These are phyloP conservation scores for Blastobotrys raffinosifermentans DNA, from an alignment of 1,139 yeast species.

Conservation along the genomic window DNA sequence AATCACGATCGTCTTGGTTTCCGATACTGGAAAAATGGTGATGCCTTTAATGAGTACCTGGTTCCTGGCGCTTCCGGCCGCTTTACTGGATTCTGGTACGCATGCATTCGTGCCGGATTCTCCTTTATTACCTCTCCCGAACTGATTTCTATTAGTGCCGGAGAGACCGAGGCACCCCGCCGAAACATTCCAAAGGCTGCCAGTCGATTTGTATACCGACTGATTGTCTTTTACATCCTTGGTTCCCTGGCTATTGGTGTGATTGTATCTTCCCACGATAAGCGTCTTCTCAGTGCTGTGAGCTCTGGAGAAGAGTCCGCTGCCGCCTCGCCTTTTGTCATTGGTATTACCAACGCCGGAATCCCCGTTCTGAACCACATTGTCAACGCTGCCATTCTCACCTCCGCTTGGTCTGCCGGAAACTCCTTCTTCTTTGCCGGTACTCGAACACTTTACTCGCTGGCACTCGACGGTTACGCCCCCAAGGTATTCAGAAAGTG, in stretches of 20 bases:
- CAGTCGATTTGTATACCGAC: conserved; percentile 36
- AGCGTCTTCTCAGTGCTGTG: conserved; percentile 37
- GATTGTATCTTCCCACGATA: conserved; percentile 42
- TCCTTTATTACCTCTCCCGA: conserved; percentile 55
- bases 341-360: conserved; percentile 52
- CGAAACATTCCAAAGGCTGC: conserved; percentile 35
- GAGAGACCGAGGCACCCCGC: conserved; percentile 44
- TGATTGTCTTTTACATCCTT: conserved; percentile 35
- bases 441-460: conserved; percentile 49
- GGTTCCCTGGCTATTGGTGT: conserved; percentile 45
- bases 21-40: conserved; percentile 10
- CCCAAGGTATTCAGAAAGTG: conserved; percentile 44
- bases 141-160: conserved; percentile 45
- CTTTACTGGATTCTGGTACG: conserved; percentile 56
- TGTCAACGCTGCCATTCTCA: conserved; percentile 47
- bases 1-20: conserved; percentile 17
- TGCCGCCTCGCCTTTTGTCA: conserved; percentile 51
- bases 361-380: conserved; percentile 34
- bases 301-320: conserved; percentile 33
- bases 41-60: conserved; percentile 26
- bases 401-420: conserved; percentile 49
- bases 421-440: conserved; percentile 53
- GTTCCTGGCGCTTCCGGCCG: conserved; percentile 48
- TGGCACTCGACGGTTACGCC: conserved; percentile 48
- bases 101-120: conserved; percentile 54